A percentile compares a stretch with the other conserved stretches of the same genome.
Conservation (phyloP, 768 basidiomycete species). For the Tubosaeta sp. region DNA sequence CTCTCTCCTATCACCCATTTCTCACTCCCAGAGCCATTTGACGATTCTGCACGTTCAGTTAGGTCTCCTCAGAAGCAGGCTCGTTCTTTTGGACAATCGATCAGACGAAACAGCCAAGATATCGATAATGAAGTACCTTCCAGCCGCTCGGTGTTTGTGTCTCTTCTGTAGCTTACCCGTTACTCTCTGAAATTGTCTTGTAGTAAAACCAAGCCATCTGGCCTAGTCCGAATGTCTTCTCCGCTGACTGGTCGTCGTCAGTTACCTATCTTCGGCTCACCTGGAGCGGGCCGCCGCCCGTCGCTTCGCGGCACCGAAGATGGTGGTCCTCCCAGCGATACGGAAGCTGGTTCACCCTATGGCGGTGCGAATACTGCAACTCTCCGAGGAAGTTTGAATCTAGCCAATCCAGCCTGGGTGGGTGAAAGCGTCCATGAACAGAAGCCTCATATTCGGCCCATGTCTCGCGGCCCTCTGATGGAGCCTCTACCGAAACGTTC, state of each 20-base stretch:
- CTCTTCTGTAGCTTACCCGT: background rate
- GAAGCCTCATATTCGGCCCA: conserved; percentile 7
- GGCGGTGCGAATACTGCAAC: too few relatives aligned
- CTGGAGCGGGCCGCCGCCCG: conserved; percentile 1
- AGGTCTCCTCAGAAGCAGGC: background rate
- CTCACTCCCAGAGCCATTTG: conserved; percentile 9
- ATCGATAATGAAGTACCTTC: background rate
- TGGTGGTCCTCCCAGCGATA: background rate
- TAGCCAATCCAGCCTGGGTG: background rate
- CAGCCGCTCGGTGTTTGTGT: conserved; percentile 10
- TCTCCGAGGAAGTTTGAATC: background rate
- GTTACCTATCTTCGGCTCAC: background rate
- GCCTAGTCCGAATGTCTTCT: conserved; percentile 8
- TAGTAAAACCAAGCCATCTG: conserved; percentile 5
- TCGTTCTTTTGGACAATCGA: background rate
- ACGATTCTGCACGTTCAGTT: background rate
- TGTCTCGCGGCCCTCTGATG: background rate
- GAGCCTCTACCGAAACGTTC: background rate
- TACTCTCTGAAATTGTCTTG: conserved; percentile 6
- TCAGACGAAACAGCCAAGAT: background rate
- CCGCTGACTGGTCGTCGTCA: conserved; percentile 8
- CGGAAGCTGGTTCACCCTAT: background rate
- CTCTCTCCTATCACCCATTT: conserved; percentile 20
- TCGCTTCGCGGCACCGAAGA: background rate
- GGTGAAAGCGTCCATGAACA: conserved; percentile 8